These are phyloP conservation scores for Paecilomyces fulvus DNA, from an alignment of 2,329 filamentous ascomycete species.

Conservation along the genomic window DNA sequence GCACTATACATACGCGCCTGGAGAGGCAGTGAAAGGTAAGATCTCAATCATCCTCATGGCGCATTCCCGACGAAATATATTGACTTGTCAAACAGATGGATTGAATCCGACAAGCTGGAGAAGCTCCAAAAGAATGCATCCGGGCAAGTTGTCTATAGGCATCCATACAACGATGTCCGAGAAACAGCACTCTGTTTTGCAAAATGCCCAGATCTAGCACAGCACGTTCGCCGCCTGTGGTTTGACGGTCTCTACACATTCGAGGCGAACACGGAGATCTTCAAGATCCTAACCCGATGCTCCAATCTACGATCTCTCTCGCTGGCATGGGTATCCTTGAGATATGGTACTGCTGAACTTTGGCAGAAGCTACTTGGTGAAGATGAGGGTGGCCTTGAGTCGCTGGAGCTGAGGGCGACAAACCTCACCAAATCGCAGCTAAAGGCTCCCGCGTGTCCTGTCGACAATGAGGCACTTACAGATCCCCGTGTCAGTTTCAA, in stretches of 20 bases:
- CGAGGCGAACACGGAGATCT: conserved; percentile 43
- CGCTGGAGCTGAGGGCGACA: conserved; percentile 44
- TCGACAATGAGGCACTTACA: conserved; percentile 38
- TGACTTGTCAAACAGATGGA: conserved; percentile 11
- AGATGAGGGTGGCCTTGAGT: conserved; percentile 32
- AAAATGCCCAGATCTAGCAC: conserved; percentile 37
- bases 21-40: conserved; percentile 43
- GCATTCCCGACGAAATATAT: not conserved
- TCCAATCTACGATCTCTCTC: conserved; percentile 40
- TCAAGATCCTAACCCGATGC: conserved; percentile 41
- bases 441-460: conserved; percentile 27
- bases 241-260: conserved; percentile 47
- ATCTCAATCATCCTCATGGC: not conserved
- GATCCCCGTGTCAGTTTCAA: conserved; percentile 40
- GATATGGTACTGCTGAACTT: conserved; percentile 39
- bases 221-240: conserved; percentile 45
- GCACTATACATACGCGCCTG: conserved; percentile 45
- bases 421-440: conserved; percentile 41
- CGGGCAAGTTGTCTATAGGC: conserved; percentile 43
- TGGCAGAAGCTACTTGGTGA: conserved; percentile 39
- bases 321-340: conserved; percentile 46
- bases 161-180: conserved; percentile 43
- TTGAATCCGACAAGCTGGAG: conserved; percentile 11
- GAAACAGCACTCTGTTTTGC: conserved; percentile 40
- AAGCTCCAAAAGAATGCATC: conserved; percentile 26